Evolutionary conservation across 805 yeast species (phyloP), one percentile per base, ranked within the genome.

Genomic region (Saccharomyces eubayanus): DNA sequence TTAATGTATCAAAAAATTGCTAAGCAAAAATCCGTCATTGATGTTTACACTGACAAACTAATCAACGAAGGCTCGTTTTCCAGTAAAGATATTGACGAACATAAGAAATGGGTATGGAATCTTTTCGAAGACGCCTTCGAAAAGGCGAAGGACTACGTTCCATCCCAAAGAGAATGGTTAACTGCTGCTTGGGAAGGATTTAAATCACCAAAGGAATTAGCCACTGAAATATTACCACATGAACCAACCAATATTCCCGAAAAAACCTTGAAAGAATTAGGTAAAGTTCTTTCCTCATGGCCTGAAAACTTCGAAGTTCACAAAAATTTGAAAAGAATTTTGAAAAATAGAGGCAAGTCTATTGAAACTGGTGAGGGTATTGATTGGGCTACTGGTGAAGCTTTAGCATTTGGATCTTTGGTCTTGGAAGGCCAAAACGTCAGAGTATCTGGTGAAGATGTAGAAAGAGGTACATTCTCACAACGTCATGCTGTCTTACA

Each of bases 321-420:
- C 81, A 85, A 89, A 73, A 94, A 94, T 79, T 80, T 94, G 76
- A 89, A 91, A 81, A 89, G 99, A 80, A 94, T 94, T 66, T 79
- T 94, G 73, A 82, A 80, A 68, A 80, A 82, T 66, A 88, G 99
- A 77, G 81, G 86, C 73, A 94, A 94, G 78, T 72, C 96, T 48
- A 80, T 85, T 55, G 94, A 89, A 62, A 72, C 82, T 20, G 99
- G 99, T 68, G 89, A 87, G 74, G 95, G 92, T 68, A 89, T 94
- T 61, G 99, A 94, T 74, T 94, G 98, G 99, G 86, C 99, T 49
- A 94, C 99, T 55, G 99, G 96, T 82, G 99, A 94, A 78, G 98
- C 98, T 49, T 83, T 94, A 64, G 99, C 99, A 20, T 92, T 85
- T 66, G 99, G 98, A 68, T 83, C 97, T 51, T 79, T 94, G 62